Percentiles rank a stretch among this genome's conserved stretches.
Evolutionary conservation across 352 stramenopile species (phyloP).

Genomic region (Sclerospora graminicola): DNA sequence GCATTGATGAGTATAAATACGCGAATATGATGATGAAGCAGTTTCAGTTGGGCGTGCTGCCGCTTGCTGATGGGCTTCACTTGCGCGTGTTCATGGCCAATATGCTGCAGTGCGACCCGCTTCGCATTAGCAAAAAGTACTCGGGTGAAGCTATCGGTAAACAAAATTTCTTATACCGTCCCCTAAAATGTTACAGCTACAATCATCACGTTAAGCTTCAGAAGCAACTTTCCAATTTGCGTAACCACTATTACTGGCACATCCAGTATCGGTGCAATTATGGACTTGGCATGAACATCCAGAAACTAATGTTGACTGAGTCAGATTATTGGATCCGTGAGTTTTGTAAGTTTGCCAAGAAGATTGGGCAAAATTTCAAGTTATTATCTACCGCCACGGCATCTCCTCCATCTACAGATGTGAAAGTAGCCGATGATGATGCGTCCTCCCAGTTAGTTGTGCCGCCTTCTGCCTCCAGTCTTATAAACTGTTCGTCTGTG

Average conservation of each 20-base stretch:
- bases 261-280: slow-evolving; percentile 59
- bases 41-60: slow-evolving; percentile 62
- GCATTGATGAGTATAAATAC: slow-evolving; percentile 66
- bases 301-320: slow-evolving; percentile 53
- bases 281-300: slow-evolving; percentile 44
- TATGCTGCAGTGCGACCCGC: slow-evolving; percentile 69
- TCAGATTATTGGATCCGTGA: slow-evolving; percentile 62
- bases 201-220: slow-evolving; percentile 71
- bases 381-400: slow-evolving; percentile 10
- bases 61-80: slow-evolving; percentile 55
- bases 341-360: slow-evolving; percentile 54
- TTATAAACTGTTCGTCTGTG: too few relatives aligned
- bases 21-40: slow-evolving; percentile 77
- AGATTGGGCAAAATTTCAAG: slow-evolving; percentile 49
- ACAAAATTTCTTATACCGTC: slow-evolving; percentile 66
- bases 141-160: slow-evolving; percentile 63
- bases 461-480: too few relatives aligned
- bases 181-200: slow-evolving; percentile 43
- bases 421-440: too few relatives aligned
- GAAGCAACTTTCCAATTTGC: slow-evolving; percentile 65
- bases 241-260: slow-evolving; percentile 81
- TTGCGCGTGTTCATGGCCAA: slow-evolving; percentile 66
- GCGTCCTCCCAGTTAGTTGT: too few relatives aligned
- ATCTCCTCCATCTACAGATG: background rate
- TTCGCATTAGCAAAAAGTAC: slow-evolving; percentile 82